Evolutionary conservation across 2,329 filamentous ascomycete genomes (phyloP), one percentile per base, ranked within the genome.

Genomic region (Thielaviopsis populi): DNA sequence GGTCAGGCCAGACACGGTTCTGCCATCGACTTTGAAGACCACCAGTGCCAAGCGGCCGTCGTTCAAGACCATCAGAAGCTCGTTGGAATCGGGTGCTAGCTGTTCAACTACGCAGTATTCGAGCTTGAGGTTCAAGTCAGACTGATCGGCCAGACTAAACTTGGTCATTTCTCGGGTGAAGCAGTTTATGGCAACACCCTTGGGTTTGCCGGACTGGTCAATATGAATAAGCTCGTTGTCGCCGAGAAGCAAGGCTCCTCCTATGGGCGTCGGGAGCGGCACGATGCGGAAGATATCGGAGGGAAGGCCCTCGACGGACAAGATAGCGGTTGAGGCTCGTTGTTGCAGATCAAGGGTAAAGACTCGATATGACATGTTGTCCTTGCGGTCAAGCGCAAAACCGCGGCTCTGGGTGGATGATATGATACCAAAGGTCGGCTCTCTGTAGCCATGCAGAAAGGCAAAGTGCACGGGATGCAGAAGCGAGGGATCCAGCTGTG

Each of bases 301-400:
- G 0, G 94, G 95, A 50, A 99, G 80, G 48, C 86, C 86, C 24
- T 83, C 80, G 59, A 97, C 89, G 0, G 91, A 94, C 7, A 97
- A 80, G 68, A 99, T 88, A 1, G 90, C 91, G 1, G 94, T 99
- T 2, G 91, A 96, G 1, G 91, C 91, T 69, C 86, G 87, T 73
- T 97, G 91, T 70, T 96, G 89, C 59, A 99, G 79, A 71, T 99
- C 94, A 61, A 99, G 79, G 0, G 94, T 96, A 71, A 96, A 96
- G 67, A 99, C 92, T 71, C 91, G 91, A 75, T 96, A 99, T 19
- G 85, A 87, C 59, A 96, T 78, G 69, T 89, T 83, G 72, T 99
- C 94, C 71, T 87, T 94, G 68, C 90, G 83, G 70, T 91, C 88
- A 62, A 97, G 78, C 2, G 89, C 86, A 63, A 81, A 79, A n/a